Evolutionary conservation across 805 yeast genomes (phyloP).

Genomic region (Kodamaea kakaduensis): DNA sequence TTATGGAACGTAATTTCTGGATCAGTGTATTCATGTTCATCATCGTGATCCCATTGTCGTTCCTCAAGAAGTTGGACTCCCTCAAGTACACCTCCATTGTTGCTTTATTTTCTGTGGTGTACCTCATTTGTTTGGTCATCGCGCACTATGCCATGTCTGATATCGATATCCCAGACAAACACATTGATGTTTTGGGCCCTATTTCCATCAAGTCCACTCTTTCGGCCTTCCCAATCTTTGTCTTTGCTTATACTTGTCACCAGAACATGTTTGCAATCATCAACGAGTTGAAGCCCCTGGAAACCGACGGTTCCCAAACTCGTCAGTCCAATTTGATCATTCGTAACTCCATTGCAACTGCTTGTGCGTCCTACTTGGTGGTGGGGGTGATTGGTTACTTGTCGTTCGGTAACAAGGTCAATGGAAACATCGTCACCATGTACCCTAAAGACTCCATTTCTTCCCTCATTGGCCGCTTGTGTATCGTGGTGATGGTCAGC

Average conservation of each 20-base stretch:
- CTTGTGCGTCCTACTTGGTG: constrained; percentile 53
- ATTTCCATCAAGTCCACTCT: constrained; percentile 38
- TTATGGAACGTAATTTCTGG: constrained; percentile 45
- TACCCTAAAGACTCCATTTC: constrained; percentile 51
- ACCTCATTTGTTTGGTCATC: constrained; percentile 54
- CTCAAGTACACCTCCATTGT: constrained; percentile 68
- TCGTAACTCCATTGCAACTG: constrained; percentile 50
- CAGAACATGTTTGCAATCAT: constrained; percentile 77
- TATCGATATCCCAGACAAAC: constrained; percentile 14
- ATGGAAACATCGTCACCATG: constrained; percentile 67
- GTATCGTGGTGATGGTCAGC: constrained; percentile 69
- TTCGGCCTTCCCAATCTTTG: constrained; percentile 67
- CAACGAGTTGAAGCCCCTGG: constrained; percentile 53
- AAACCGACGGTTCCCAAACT: constrained; percentile 34
- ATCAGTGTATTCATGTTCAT: constrained; percentile 48
- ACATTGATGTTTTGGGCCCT: constrained; percentile 36
- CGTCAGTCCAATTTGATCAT: constrained; percentile 48
- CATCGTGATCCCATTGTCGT: constrained; percentile 61
- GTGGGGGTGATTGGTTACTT: constrained; percentile 71
- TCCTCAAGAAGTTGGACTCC: constrained; percentile 59
- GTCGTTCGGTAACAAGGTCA: constrained; percentile 62
- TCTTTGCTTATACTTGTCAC: constrained; percentile 79
- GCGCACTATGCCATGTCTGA: constrained; percentile 40
- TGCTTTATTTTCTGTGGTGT: constrained; percentile 63
- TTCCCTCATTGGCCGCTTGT: constrained; percentile 52